Evolutionary conservation across 257 asterid species (phyloP).

Genomic region (Nicotiana obtusifolia): DNA sequence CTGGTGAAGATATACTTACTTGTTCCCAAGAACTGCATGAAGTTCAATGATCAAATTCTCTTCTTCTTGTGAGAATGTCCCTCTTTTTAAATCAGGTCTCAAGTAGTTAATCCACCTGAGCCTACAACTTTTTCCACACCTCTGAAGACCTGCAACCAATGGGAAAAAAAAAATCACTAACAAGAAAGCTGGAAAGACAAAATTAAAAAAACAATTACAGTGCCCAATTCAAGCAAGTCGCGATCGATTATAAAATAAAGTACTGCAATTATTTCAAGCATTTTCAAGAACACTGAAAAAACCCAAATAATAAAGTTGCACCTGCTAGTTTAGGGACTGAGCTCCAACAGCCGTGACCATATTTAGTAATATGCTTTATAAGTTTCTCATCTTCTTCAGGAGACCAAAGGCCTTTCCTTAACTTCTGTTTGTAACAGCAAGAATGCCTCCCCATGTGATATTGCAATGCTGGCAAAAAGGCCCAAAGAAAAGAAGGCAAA

Average conservation of each 20-base stretch:
- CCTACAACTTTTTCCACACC: slow-evolving; percentile 97
- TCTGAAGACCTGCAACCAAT: slow-evolving; percentile 43
- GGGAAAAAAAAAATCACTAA: not conserved
- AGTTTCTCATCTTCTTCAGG: slow-evolving; percentile 99
- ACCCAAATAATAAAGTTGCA: not conserved
- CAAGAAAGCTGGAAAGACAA: not conserved
- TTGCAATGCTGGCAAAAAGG: slow-evolving; percentile 23
- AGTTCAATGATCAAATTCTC: slow-evolving; percentile 72
- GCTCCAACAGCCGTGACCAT: slow-evolving; percentile 97
- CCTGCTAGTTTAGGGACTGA: slow-evolving; percentile 98
- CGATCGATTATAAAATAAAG: not conserved
- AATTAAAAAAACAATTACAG: not conserved
- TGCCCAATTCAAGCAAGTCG: not conserved
- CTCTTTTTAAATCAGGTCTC: slow-evolving; percentile 89
- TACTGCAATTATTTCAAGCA: not conserved
- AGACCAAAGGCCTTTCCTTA: slow-evolving; percentile 95
- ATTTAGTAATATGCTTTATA: slow-evolving; percentile 62
- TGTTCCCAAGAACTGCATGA: slow-evolving; percentile 92
- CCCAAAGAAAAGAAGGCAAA: not conserved
- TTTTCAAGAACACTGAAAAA: not conserved
- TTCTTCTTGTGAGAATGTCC: slow-evolving; percentile 81
- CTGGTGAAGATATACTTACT: slow-evolving; percentile 24
- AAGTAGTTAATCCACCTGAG: slow-evolving; percentile 86
- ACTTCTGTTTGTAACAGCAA: slow-evolving; percentile 82
- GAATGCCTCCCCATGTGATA: slow-evolving; percentile 84